Percentiles rank a stretch among this genome's conserved stretches.
Conservation (phyloP, 1,284 basidiomycete genomes). For the Heterobasidion parviporum region DNA sequence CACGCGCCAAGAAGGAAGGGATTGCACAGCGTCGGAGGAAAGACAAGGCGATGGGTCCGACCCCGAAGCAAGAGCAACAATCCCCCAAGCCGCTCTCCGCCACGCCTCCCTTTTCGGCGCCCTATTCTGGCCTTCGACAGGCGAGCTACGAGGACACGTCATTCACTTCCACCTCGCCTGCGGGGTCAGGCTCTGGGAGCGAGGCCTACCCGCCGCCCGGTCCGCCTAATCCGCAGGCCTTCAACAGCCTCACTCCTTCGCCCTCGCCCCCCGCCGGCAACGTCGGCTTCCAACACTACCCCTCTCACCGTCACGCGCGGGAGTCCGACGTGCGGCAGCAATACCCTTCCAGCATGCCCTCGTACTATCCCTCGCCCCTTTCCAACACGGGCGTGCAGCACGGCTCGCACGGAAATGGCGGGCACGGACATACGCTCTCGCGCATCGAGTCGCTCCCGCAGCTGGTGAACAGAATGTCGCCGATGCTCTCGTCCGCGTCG, state of each 20-base stretch:
- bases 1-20: slow-evolving; percentile 78
- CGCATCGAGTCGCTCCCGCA: slow-evolving; percentile 23
- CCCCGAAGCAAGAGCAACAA: slow-evolving; percentile 23
- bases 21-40: slow-evolving; percentile 34
- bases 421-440: slow-evolving; percentile 11
- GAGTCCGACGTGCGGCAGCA: slow-evolving; percentile 6
- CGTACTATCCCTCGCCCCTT: slow-evolving; percentile 33
- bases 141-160: slow-evolving; percentile 40
- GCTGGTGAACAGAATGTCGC: slow-evolving; percentile 28
- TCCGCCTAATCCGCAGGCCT: slow-evolving; percentile 28
- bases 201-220: slow-evolving; percentile 44
- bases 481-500: slow-evolving; percentile 30
- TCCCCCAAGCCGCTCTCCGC: slow-evolving; percentile 28
- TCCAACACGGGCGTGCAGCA: slow-evolving; percentile 21
- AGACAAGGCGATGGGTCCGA: slow-evolving; percentile 23
- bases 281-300: slow-evolving; percentile 32
- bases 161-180: slow-evolving; percentile 39
- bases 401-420: not conserved
- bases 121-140: slow-evolving; percentile 24
- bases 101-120: slow-evolving; percentile 29
- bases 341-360: slow-evolving; percentile 12
- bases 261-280: slow-evolving; percentile 48
- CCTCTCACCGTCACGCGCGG: slow-evolving; percentile 6
- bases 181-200: slow-evolving; percentile 42
- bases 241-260: slow-evolving; percentile 40